These are phyloP conservation scores for Tylopilus microsporus DNA, from an alignment of 1,284 basidiomycete species.

Conservation along the genomic window DNA sequence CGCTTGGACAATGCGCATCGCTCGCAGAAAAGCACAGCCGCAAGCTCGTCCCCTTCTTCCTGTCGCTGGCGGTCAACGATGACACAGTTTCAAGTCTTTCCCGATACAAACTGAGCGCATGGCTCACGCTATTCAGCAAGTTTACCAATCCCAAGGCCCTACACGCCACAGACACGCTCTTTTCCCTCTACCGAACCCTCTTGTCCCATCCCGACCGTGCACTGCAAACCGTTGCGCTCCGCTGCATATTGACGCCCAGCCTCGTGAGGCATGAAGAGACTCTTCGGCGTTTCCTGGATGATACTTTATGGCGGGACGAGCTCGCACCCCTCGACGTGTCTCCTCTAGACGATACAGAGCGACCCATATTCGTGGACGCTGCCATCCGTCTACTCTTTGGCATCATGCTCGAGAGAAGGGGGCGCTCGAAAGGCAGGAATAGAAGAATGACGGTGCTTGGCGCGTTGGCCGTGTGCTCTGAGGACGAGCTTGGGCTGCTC, in stretches of 20 bases:
- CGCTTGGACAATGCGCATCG: slow-evolving; percentile 63
- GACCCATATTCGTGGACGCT: slow-evolving; percentile 70
- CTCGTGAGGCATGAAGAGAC: slow-evolving; percentile 66
- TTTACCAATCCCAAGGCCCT: slow-evolving; percentile 89
- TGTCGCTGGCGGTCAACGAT: slow-evolving; percentile 45
- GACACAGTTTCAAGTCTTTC: slow-evolving; percentile 39
- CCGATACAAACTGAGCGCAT: slow-evolving; percentile 60
- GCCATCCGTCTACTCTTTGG: slow-evolving; percentile 84
- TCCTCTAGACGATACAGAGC: slow-evolving; percentile 59
- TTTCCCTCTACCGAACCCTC: slow-evolving; percentile 65
- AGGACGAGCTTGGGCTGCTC: slow-evolving; percentile 73
- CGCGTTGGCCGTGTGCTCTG: slow-evolving; percentile 65
- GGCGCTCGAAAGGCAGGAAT: slow-evolving; percentile 67
- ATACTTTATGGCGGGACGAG: too few relatives aligned
- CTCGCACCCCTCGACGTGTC: slow-evolving; percentile 70
- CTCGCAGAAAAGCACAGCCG: slow-evolving; percentile 79
- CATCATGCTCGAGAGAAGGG: slow-evolving; percentile 79
- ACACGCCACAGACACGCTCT: slow-evolving; percentile 65
- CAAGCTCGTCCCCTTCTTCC: slow-evolving; percentile 74
- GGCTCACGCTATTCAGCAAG: slow-evolving; percentile 59
- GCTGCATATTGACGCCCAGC: slow-evolving; percentile 71
- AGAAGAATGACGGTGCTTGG: slow-evolving; percentile 75
- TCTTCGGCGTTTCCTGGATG: slow-evolving; percentile 75
- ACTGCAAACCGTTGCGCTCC: slow-evolving; percentile 75
- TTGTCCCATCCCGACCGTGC: slow-evolving; percentile 82